phyloP scores from a whole-genome alignment of 129 eudicot genomes.

The Artemisia annua region DNA sequence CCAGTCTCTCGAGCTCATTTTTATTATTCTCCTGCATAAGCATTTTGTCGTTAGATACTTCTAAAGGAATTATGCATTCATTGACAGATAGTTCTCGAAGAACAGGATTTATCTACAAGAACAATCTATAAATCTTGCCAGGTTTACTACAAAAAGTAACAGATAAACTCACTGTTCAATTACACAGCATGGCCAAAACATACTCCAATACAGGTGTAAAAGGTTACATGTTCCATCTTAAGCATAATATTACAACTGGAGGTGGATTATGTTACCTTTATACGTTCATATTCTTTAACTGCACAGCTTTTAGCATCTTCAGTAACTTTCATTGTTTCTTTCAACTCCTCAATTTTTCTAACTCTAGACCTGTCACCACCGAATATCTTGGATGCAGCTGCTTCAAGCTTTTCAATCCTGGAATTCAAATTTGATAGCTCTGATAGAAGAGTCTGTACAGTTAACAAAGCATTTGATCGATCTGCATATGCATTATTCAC shows the following conservation, averaged over 20 bases:
- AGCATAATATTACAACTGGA: neutral
- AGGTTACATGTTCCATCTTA: slow-evolving; percentile 5
- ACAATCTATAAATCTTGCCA: neutral
- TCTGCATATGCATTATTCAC: slow-evolving; percentile 86
- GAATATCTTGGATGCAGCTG: slow-evolving; percentile 86
- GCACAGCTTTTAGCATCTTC: slow-evolving; percentile 88
- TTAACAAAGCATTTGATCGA: slow-evolving; percentile 85
- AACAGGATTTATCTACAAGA: neutral
- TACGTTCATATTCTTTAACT: slow-evolving; percentile 69
- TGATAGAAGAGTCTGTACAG: slow-evolving; percentile 84
- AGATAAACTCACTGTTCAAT: too few relatives aligned
- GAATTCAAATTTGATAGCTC: slow-evolving; percentile 62
- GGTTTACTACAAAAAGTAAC: neutral
- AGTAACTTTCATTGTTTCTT: slow-evolving; percentile 70
- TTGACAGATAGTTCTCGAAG: neutral
- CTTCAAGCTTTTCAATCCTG: slow-evolving; percentile 87
- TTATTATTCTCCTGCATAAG: slow-evolving; percentile 79
- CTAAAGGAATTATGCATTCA: slow-evolving; percentile 17
- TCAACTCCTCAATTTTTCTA: slow-evolving; percentile 79
- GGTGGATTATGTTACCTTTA: slow-evolving; percentile 58
- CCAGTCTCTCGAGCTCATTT: slow-evolving; percentile 78
- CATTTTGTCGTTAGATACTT: slow-evolving; percentile 6
- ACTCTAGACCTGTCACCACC: slow-evolving; percentile 91
- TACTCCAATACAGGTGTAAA: neutral
- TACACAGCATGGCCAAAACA: slow-evolving; percentile 6